Evolutionary conservation across 805 yeast species (phyloP).

Genomic region (Zygosaccharomyces pseudorouxii): DNA sequence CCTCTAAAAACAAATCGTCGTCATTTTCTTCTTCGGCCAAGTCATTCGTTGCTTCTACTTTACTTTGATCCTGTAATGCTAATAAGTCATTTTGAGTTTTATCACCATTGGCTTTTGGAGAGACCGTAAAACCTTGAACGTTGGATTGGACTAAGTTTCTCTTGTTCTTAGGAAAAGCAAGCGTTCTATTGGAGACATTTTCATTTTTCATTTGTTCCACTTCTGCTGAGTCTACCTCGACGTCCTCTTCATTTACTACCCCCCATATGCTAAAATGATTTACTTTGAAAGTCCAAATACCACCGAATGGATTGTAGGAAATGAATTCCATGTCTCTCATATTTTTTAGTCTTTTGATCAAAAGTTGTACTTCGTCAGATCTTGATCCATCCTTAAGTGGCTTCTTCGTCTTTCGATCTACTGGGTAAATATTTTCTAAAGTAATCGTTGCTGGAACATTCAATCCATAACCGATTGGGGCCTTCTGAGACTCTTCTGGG

Average conservation of each 20-base stretch:
- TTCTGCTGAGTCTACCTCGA: slow-evolving; percentile 49
- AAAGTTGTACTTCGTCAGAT: slow-evolving; percentile 42
- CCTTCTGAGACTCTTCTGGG: slow-evolving; percentile 49
- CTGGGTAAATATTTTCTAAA: slow-evolving; percentile 56
- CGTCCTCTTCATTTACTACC: slow-evolving; percentile 60
- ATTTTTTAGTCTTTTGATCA: slow-evolving; percentile 48
- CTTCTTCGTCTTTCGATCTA: slow-evolving; percentile 29
- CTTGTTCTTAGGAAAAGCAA: slow-evolving; percentile 8
- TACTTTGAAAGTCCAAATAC: slow-evolving; percentile 75
- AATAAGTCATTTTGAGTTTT: slow-evolving; percentile 9
- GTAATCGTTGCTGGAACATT: slow-evolving; percentile 76
- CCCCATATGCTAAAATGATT: slow-evolving; percentile 97
- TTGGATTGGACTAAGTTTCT: slow-evolving; percentile 15
- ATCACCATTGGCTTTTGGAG: slow-evolving; percentile 2
- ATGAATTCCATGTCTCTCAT: slow-evolving; percentile 71
- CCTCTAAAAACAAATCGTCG: slow-evolving; percentile 42
- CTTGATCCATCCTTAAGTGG: slow-evolving; percentile 31
- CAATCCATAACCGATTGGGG: slow-evolving; percentile 61
- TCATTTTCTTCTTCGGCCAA: slow-evolving; percentile 22
- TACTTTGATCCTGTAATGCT: slow-evolving; percentile 9
- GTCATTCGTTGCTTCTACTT: slow-evolving; percentile 13
- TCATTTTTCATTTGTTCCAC: slow-evolving; percentile 25
- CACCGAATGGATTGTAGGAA: slow-evolving; percentile 70
- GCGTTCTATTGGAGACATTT: background rate
- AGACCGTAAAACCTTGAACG: background rate